A percentile compares a stretch with the other conserved stretches of the same genome.
These are phyloP conservation scores for Pilobolus umbonatus DNA, from an alignment of 192 early-diverging fungal genomes.

Conservation along the genomic window DNA sequence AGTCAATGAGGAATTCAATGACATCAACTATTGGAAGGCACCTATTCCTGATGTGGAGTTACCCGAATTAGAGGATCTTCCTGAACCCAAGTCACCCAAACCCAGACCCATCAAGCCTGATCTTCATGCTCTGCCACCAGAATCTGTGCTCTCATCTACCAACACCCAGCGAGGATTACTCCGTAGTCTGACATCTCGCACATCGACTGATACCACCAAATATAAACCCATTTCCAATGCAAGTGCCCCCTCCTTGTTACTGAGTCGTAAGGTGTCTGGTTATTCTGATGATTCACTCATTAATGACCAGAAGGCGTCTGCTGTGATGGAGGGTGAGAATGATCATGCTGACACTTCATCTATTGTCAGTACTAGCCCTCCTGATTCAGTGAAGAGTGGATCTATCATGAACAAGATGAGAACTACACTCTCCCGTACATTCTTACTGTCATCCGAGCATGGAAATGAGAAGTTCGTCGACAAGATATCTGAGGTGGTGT, in stretches of 20 bases:
- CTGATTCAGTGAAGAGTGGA: not conserved
- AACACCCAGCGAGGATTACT: slow-evolving; percentile 18
- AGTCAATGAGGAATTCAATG: slow-evolving; percentile 70
- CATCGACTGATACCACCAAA: not conserved
- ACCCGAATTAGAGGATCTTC: slow-evolving; percentile 27
- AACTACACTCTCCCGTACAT: slow-evolving; percentile 21
- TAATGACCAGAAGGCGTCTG: not conserved
- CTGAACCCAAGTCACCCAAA: slow-evolving; percentile 21
- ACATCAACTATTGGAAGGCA: slow-evolving; percentile 80
- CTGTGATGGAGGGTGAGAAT: not conserved
- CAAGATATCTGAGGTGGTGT: not conserved
- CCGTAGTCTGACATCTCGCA: slow-evolving; percentile 27
- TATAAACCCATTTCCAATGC: not conserved
- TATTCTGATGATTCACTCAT: not conserved
- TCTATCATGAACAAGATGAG: slow-evolving; percentile 16
- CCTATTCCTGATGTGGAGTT: slow-evolving; percentile 53
- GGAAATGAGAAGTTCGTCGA: not conserved
- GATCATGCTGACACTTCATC: not conserved
- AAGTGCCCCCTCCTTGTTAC: not conserved
- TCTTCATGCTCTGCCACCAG: slow-evolving; percentile 12
- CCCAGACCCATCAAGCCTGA: slow-evolving; percentile 29
- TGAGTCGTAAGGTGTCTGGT: not conserved
- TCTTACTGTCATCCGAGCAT: slow-evolving; percentile 10
- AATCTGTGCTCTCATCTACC: slow-evolving; percentile 6
- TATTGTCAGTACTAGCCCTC: not conserved